These are phyloP conservation scores for Fraxinus anomala DNA, from an alignment of 257 asterid genomes.

Conservation along the genomic window DNA sequence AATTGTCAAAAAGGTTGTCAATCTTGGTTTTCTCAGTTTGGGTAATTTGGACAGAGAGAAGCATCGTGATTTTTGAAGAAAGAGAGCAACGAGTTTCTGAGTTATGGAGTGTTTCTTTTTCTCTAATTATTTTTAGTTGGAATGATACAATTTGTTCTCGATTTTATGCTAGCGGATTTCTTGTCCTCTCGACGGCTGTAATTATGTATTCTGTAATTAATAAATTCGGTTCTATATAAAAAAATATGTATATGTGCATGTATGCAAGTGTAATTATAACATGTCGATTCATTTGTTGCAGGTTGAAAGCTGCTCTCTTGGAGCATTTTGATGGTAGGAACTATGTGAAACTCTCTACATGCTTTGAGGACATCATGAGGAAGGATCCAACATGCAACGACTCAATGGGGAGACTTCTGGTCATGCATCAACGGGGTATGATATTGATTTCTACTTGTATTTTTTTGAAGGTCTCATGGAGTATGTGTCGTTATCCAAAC, in stretches of 20 bases:
- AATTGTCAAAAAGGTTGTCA: not conserved
- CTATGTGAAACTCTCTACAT: constrained; percentile 45
- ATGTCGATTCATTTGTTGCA: constrained; percentile 33
- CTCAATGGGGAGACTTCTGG: constrained; percentile 62
- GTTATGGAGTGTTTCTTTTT: not conserved
- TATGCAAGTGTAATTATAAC: constrained; percentile 11
- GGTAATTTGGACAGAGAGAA: not conserved
- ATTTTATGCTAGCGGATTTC: not conserved
- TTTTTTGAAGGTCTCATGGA: constrained; percentile 4
- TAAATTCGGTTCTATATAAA: not conserved
- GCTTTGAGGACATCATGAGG: constrained; percentile 68
- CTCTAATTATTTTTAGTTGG: not conserved
- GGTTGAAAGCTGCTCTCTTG: constrained; percentile 66
- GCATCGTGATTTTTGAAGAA: not conserved
- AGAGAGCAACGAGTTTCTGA: not conserved
- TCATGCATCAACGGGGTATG: constrained; percentile 72
- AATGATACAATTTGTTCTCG: not conserved
- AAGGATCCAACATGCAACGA: constrained; percentile 77
- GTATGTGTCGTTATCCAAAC: constrained; percentile 21
- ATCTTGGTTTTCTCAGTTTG: not conserved
- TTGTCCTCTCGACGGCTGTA: not conserved
- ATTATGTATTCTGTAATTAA: not conserved
- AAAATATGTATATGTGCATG: not conserved
- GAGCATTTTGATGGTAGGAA: constrained; percentile 70
- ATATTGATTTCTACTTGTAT: constrained; percentile 20